phyloP scores from a whole-genome alignment of 176 grass and related monocot genomes.

The Thalia dealbata region DNA sequence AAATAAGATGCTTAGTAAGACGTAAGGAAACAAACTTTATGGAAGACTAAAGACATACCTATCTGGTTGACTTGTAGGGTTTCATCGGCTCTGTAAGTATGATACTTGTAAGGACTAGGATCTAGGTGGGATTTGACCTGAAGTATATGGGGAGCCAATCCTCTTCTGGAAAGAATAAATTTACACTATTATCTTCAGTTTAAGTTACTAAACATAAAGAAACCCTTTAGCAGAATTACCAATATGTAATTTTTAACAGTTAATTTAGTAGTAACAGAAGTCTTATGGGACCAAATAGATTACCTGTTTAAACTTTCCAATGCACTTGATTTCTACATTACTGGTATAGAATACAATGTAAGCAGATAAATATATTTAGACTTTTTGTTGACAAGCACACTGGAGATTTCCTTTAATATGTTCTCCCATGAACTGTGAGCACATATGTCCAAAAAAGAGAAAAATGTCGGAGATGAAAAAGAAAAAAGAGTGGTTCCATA shows the following conservation, averaged over 20 bases:
- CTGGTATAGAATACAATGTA: background rate
- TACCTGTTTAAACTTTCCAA: too few relatives aligned
- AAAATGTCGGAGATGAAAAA: background rate
- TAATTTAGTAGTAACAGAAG: background rate
- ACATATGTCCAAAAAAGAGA: too few relatives aligned
- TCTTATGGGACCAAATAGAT: background rate
- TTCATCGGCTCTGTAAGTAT: background rate
- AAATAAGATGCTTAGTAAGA: background rate
- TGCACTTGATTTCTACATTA: background rate
- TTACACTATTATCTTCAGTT: too few relatives aligned
- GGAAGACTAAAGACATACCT: background rate
- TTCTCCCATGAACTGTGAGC: background rate
- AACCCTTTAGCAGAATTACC: too few relatives aligned
- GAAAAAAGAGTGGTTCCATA: background rate
- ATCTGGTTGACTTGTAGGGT: background rate
- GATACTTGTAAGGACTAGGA: background rate
- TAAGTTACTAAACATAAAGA: too few relatives aligned
- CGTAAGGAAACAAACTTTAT: background rate
- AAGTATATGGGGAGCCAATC: too few relatives aligned
- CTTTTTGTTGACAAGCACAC: background rate
- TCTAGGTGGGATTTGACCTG: background rate
- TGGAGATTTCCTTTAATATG: background rate
- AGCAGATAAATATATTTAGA: background rate
- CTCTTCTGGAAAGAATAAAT: too few relatives aligned
- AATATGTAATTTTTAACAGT: too few relatives aligned